These are phyloP conservation scores for Ophiorrhiza pumila DNA, from an alignment of 257 asterid genomes.

Conservation along the genomic window DNA sequence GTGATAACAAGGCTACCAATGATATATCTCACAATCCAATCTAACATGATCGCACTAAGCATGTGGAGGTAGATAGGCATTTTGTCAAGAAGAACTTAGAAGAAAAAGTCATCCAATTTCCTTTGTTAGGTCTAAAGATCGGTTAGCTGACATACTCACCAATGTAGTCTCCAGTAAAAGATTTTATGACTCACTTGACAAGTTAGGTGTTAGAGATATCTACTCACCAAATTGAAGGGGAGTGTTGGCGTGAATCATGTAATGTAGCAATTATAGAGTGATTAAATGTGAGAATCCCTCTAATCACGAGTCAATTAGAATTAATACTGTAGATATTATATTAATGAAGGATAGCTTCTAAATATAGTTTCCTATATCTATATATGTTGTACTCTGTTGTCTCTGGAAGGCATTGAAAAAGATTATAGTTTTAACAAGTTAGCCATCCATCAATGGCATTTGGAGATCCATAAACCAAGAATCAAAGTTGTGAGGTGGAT, in stretches of 20 bases:
- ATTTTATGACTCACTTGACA: neutral
- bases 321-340: too few species aligned
- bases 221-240: neutral
- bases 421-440: too few species aligned
- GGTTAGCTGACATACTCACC: neutral
- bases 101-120: accelerated
- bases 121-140: neutral
- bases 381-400: too few species aligned
- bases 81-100: neutral
- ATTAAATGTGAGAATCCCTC: too few species aligned
- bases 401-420: too few species aligned
- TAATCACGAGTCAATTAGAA: too few species aligned
- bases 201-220: neutral
- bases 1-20: neutral
- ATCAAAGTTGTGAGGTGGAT: slow-evolving; percentile 62
- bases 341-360: too few species aligned
- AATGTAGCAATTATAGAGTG: too few species aligned
- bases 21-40: neutral
- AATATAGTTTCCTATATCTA: too few species aligned
- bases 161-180: neutral
- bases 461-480: slow-evolving; percentile 90
- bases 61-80: neutral
- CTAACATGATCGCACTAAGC: neutral
- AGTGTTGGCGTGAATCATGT: slow-evolving; percentile 4
- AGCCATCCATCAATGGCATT: slow-evolving; percentile 89